Evolutionary conservation across 2,329 filamentous ascomycete genomes (phyloP), one percentile per base, ranked within the genome.

Genomic region (Rutstroemia sp.): DNA sequence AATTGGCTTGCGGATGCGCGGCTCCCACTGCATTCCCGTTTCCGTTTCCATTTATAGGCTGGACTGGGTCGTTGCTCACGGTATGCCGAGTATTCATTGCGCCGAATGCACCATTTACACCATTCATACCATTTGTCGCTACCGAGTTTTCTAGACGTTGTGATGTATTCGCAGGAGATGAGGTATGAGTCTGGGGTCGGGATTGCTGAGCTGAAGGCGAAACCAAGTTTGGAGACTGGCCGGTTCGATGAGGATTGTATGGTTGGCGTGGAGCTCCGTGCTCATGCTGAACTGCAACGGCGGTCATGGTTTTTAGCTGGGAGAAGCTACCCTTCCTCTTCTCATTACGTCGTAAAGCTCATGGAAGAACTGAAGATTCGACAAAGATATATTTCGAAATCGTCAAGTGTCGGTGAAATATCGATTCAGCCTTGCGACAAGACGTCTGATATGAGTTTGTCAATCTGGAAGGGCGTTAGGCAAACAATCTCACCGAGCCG

Each of bases 251-350:
- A 19, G 61, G 60, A 46, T 61, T 64, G 48, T 66, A 64, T 58
- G 65, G 67, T 54, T 64, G 65, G 50, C 61, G 61, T 48, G 61
- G 62, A 57, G 64, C 52, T 41, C 62, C 65, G 59, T 58, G 55
- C 45, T 65, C 64, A 44, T 55, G 48, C 52, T 68, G 67, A 51
- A 66, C 63, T 52, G 65, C 66, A 38, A 70, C 65, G 46, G 68
- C 68, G 37, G 68, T 69, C 68, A 70, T 70, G n/a, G 54, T 65
- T 58, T 60, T 62, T 48, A 46, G 46, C 27, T 50, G 54, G 46
- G 61, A 60, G 58, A 64, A 60, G 54, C 42, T 50, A 49, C 50
- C 57, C 30, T 34, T 34, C 30, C 30, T 34, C 61, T 65, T 57
- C 57, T 66, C 61, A 63, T 52, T 45, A 49, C 42, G 14, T 57